Evolutionary conservation across 495 filamentous ascomycete species (phyloP).

Genomic region (Podospora didyma): DNA sequence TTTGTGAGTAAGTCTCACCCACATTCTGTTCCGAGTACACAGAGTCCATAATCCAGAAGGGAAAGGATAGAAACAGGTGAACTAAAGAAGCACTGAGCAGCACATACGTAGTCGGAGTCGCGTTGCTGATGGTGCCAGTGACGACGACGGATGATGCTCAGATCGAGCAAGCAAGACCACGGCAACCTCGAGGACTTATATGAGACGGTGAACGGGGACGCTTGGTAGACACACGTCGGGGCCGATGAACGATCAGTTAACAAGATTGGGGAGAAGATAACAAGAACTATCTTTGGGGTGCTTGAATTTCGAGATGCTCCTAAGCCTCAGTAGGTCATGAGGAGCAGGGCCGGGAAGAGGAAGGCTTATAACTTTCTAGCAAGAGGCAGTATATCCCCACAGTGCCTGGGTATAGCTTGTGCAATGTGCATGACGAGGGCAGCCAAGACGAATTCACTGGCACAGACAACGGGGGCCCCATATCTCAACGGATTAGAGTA

Average conservation of each 20-base stretch:
- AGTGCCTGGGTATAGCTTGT: constrained; percentile 15
- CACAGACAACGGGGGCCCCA: constrained; percentile 8
- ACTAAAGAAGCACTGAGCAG: constrained; percentile 12
- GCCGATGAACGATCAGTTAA: constrained; percentile 20
- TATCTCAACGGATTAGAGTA: constrained; percentile 13
- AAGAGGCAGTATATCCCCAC: constrained; percentile 29
- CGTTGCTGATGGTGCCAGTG: not conserved
- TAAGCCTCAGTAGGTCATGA: constrained; percentile 28
- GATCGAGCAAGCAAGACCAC: not conserved
- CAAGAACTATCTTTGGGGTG: constrained; percentile 31
- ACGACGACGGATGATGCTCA: not conserved
- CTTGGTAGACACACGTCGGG: constrained; percentile 6
- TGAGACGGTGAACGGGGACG: constrained; percentile 10
- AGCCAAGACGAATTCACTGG: constrained; percentile 9
- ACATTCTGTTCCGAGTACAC: constrained; percentile 24
- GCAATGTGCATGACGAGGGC: constrained; percentile 18
- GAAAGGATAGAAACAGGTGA: constrained; percentile 8
- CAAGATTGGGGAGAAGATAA: constrained; percentile 18
- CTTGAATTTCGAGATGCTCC: constrained; percentile 19
- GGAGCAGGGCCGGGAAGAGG: constrained; percentile 23
- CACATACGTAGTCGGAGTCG: constrained; percentile 27
- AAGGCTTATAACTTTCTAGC: constrained; percentile 28
- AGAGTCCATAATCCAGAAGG: constrained; percentile 27
- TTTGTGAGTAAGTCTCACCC: constrained; percentile 43
- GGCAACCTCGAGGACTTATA: constrained; percentile 22